A percentile compares a stretch with the other conserved stretches of the same genome.
phyloP scores from a whole-genome alignment of 2,329 filamentous ascomycete species.

The Herpomyces periplanetae region DNA sequence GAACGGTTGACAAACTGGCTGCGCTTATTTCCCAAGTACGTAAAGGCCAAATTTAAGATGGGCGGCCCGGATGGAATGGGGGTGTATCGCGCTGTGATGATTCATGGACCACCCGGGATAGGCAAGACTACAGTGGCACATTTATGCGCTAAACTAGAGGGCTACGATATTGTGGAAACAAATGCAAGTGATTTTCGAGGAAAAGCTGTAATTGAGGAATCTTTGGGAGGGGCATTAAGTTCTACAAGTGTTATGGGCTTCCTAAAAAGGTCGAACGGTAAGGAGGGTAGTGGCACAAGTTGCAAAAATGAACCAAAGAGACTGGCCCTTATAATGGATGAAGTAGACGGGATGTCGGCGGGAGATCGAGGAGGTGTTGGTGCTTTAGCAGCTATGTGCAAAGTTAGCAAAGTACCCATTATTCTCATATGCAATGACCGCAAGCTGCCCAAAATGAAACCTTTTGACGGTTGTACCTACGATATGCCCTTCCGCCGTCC shows the following conservation, averaged over 20 bases:
- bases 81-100: conserved; percentile 49
- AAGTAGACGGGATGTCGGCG: conserved; percentile 93
- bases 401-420: conserved; percentile 68
- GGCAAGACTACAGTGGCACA: conserved; percentile 93
- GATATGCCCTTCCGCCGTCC: conserved; percentile 63
- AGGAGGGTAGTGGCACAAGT: conserved; percentile 36
- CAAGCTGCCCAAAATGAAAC: conserved; percentile 78
- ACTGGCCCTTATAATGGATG: conserved; percentile 85
- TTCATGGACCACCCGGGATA: conserved; percentile 77
- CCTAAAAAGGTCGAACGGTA: too few relatives aligned
- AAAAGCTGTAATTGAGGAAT: conserved; percentile 69
- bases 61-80: conserved; percentile 53
- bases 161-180: conserved; percentile 68
- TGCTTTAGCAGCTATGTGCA: conserved; percentile 68
- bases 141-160: conserved; percentile 60
- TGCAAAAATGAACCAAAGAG: conserved; percentile 77
- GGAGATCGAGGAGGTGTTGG: conserved; percentile 85
- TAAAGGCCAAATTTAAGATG: conserved; percentile 41
- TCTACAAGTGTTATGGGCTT: conserved; percentile 73
- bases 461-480: conserved; percentile 51
- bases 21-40: conserved; percentile 33
- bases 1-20: conserved; percentile 72
- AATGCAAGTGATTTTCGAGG: conserved; percentile 86
- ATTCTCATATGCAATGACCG: conserved; percentile 96
- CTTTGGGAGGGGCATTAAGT: conserved; percentile 58